phyloP scores from a whole-genome alignment of 192 early-diverging fungal genomes.

The Allomyces macrogynus region DNA sequence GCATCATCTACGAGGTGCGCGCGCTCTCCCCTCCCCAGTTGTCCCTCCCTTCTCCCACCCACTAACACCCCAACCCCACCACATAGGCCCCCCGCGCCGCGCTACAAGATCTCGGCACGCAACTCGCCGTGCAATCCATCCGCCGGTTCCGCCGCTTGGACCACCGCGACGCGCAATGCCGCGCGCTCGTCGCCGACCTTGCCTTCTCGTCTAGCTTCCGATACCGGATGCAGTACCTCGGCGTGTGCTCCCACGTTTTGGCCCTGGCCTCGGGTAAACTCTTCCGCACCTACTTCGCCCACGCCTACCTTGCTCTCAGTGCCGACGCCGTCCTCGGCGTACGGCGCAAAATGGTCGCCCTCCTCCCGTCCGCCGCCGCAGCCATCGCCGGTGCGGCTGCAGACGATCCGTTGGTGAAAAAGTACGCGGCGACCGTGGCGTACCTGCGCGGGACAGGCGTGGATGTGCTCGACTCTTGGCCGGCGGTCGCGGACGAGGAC shows the following conservation, averaged over 20 bases:
- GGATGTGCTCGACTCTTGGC: not conserved
- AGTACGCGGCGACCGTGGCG: not conserved
- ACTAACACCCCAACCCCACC: too few species aligned
- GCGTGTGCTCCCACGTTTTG: not conserved
- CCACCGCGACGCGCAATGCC: not conserved
- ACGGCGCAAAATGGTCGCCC: not conserved
- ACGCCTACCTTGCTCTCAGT: not conserved
- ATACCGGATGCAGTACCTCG: not conserved
- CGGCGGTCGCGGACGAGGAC: not conserved
- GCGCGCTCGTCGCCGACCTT: not conserved
- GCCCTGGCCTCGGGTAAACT: not conserved
- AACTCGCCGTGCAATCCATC: too few species aligned
- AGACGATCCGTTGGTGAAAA: not conserved
- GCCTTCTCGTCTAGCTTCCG: not conserved
- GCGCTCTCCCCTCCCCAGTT: too few species aligned
- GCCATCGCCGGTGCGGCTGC: not conserved
- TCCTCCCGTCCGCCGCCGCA: not conserved
- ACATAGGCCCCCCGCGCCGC: too few species aligned
- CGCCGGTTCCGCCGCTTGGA: not conserved
- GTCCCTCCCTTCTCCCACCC: too few species aligned
- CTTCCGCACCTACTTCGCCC: not conserved
- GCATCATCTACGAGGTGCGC: not conserved
- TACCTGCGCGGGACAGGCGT: not conserved
- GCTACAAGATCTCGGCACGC: too few species aligned
- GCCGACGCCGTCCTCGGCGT: not conserved